A percentile compares a stretch with the other conserved stretches of the same genome.
phyloP scores from a whole-genome alignment of 306 rosid genomes.

The Nissolia schottii region DNA sequence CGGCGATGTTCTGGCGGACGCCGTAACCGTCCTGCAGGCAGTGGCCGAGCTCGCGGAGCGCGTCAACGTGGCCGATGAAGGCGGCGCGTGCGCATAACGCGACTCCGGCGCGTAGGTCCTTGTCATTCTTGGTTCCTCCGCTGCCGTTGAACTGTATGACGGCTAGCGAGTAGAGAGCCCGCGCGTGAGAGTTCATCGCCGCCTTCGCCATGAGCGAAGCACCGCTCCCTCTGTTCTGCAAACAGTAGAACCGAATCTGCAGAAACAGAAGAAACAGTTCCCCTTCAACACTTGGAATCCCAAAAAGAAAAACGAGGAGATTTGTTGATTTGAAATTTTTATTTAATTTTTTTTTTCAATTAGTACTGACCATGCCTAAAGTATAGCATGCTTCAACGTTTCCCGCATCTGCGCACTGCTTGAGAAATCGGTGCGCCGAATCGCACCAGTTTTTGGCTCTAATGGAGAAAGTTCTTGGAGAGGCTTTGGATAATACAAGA shows the following conservation, averaged over 20 bases:
- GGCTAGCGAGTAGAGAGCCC: slow-evolving; percentile 80
- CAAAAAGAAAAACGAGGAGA: neutral
- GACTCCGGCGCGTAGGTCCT: slow-evolving; percentile 91
- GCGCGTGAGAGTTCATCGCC: slow-evolving; percentile 86
- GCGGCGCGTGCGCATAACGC: slow-evolving; percentile 96
- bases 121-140: slow-evolving; percentile 89
- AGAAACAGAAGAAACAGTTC: neutral
- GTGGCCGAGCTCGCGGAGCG: slow-evolving; percentile 91
- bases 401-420: slow-evolving; percentile 81
- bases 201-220: slow-evolving; percentile 97
- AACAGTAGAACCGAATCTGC: slow-evolving; percentile 94
- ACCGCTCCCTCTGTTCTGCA: slow-evolving; percentile 83
- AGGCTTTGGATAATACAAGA: slow-evolving; percentile 60
- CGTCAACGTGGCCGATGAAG: slow-evolving; percentile 87
- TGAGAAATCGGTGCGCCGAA: slow-evolving; percentile 70
- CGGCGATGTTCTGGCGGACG: slow-evolving; percentile 74
- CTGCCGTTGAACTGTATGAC: slow-evolving; percentile 97
- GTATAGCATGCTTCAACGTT: slow-evolving; percentile 83
- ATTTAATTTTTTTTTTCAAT: neutral
- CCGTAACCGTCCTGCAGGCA: slow-evolving; percentile 98
- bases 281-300: neutral
- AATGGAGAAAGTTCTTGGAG: slow-evolving; percentile 42
- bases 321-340: neutral
- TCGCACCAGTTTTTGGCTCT: slow-evolving; percentile 69
- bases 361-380: slow-evolving; percentile 81